A percentile compares a stretch with the other conserved stretches of the same genome.
Evolutionary conservation across 164 flowering plant genomes (phyloP).

Genomic region (Macadamia integrifolia): DNA sequence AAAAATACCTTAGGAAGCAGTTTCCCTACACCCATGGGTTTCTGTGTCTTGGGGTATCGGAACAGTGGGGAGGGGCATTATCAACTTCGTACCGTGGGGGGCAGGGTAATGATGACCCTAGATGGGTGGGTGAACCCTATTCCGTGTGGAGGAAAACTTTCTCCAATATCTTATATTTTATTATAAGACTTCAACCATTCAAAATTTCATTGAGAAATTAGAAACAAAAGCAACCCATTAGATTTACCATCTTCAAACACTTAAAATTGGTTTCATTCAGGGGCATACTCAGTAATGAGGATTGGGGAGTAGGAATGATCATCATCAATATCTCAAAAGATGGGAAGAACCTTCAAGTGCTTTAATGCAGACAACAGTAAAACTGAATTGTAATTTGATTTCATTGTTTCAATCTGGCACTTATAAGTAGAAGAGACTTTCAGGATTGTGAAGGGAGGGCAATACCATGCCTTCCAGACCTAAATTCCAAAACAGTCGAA

Average conservation of each 20-base stretch:
- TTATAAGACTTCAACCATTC: background rate
- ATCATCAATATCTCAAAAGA: background rate
- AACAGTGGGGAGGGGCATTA: too few species aligned
- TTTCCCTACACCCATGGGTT: too few species aligned
- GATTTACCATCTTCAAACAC: background rate
- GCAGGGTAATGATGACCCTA: too few species aligned
- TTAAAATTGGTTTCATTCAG: background rate
- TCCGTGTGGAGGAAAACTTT: too few species aligned
- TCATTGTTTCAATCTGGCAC: background rate
- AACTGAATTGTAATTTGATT: background rate
- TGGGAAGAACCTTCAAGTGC: background rate
- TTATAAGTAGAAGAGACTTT: background rate
- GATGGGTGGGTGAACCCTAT: too few species aligned
- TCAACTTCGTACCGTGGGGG: too few species aligned
- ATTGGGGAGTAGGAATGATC: background rate
- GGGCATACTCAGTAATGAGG: background rate
- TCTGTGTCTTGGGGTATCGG: too few species aligned
- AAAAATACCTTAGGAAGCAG: background rate
- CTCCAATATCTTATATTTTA: too few species aligned
- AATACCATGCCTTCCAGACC: background rate
- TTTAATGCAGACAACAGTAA: background rate
- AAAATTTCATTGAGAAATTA: background rate
- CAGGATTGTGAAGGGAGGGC: background rate
- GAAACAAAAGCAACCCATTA: background rate
- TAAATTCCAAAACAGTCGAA: background rate